phyloP scores from a whole-genome alignment of 2,329 filamentous ascomycete genomes.

The Elsinoe batatas region DNA sequence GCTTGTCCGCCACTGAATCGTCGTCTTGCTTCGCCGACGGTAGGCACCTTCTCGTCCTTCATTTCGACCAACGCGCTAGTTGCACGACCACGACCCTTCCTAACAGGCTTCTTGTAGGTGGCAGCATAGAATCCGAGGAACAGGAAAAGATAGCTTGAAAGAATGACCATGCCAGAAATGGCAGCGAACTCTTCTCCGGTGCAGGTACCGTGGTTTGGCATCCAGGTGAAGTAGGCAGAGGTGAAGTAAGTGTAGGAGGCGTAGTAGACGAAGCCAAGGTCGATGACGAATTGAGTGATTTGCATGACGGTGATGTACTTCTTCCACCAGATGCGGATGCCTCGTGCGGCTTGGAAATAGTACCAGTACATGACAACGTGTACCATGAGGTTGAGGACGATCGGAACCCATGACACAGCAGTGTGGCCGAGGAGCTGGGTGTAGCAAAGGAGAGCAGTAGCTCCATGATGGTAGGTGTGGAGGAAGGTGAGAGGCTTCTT shows the following conservation, averaged over 20 bases:
- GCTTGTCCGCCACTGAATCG: slow-evolving; percentile 37
- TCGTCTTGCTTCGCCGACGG: slow-evolving; percentile 43
- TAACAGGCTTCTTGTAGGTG: slow-evolving; percentile 81
- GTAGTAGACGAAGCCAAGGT: slow-evolving; percentile 97
- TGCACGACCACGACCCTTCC: slow-evolving; percentile 63
- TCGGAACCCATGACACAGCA: slow-evolving; percentile 88
- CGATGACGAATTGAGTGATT: slow-evolving; percentile 94
- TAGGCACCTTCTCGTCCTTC: slow-evolving; percentile 58
- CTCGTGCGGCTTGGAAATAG: slow-evolving; percentile 98
- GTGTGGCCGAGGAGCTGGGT: slow-evolving; percentile 90
- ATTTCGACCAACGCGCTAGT: slow-evolving; percentile 82
- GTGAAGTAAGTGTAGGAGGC: slow-evolving; percentile 98
- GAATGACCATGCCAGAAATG: slow-evolving; percentile 79
- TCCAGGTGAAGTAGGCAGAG: slow-evolving; percentile 74
- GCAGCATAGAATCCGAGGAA: slow-evolving; percentile 99
- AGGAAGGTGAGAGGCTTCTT: slow-evolving; percentile 99
- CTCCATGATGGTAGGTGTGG: slow-evolving; percentile 97
- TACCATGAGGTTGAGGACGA: slow-evolving; percentile 82
- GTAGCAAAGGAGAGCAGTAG: slow-evolving; percentile 94
- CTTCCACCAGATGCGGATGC: slow-evolving; percentile 98
- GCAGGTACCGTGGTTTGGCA: slow-evolving; percentile 77
- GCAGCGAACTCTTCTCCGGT: slow-evolving; percentile 96
- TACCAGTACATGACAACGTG: slow-evolving; percentile 99
- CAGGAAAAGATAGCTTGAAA: slow-evolving; percentile 90
- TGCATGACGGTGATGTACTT: slow-evolving; percentile 97